A percentile compares a stretch with the other conserved stretches of the same genome.
phyloP scores from a whole-genome alignment of 176 grass and related monocot species.

The Bothriochloa decipiens region DNA sequence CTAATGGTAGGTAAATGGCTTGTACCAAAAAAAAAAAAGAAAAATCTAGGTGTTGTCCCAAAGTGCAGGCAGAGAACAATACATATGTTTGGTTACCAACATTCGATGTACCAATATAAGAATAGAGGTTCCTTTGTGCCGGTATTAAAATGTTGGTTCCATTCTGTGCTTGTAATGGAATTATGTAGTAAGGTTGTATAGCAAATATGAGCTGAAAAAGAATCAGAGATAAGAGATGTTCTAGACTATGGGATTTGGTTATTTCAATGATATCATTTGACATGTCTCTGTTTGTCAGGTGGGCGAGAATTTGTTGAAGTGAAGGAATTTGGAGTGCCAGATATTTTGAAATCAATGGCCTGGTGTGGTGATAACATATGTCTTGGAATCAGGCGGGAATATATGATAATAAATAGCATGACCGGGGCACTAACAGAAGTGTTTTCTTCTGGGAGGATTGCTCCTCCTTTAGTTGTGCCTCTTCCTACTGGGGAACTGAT shows the following conservation, averaged over 20 bases:
- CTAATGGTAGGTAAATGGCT: not conserved
- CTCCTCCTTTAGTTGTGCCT: constrained; percentile 86
- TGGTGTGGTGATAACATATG: constrained; percentile 98
- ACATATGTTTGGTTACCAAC: constrained; percentile 18
- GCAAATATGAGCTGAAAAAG: constrained; percentile 5
- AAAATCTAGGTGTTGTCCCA: not conserved
- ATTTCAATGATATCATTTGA: constrained; percentile 39
- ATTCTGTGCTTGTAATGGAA: constrained; percentile 25
- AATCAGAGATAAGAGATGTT: constrained; percentile 21
- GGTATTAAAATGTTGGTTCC: constrained; percentile 1
- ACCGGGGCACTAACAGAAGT: constrained; percentile 83
- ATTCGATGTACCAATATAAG: constrained; percentile 20
- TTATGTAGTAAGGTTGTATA: constrained; percentile 24
- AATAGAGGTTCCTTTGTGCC: not conserved
- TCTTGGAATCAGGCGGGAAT: constrained; percentile 86
- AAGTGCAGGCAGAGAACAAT: constrained; percentile 29
- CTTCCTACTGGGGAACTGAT: constrained; percentile 84
- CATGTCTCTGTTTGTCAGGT: constrained; percentile 55
- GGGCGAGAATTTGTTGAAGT: constrained; percentile 92
- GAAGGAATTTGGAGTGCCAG: constrained; percentile 92
- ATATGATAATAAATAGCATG: constrained; percentile 88
- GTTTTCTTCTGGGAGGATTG: constrained; percentile 91
- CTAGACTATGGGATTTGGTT: not conserved
- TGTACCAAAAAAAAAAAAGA: not conserved
- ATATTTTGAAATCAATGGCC: constrained; percentile 83